Percentiles rank a stretch among this genome's conserved stretches.
These are phyloP conservation scores for Schizosaccharomyces cryophilus DNA, from an alignment of 805 yeast genomes.

Conservation along the genomic window DNA sequence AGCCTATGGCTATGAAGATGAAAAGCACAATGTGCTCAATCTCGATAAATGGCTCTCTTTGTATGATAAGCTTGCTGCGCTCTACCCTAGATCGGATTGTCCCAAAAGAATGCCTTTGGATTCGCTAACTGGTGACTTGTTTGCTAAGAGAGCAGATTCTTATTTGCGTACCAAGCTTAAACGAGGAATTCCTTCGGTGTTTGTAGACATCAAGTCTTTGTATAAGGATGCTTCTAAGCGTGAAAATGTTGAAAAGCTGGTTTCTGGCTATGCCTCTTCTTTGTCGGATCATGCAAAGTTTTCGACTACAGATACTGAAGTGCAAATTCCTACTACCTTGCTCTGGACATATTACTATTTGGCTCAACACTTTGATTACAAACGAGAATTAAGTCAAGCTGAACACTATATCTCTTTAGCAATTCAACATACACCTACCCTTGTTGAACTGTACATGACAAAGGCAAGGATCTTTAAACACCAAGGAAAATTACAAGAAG, in stretches of 20 bases:
- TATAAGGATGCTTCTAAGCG: constrained; percentile 25
- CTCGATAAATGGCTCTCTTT: constrained; percentile 12
- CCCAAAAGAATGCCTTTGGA: constrained; percentile 9
- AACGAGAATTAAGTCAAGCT: constrained; percentile 31
- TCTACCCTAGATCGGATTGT: not conserved
- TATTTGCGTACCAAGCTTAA: constrained; percentile 40
- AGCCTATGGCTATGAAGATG: constrained; percentile 30
- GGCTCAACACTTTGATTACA: constrained; percentile 47
- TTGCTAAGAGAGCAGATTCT: constrained; percentile 21
- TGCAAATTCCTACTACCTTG: constrained; percentile 8
- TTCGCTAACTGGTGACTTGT: constrained; percentile 20
- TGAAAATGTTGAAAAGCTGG: constrained; percentile 27
- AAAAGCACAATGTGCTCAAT: constrained; percentile 8
- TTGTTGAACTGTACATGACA: constrained; percentile 56
- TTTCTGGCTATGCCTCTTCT: constrained; percentile 17
- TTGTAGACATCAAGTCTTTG: constrained; percentile 61
- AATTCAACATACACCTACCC: constrained; percentile 50
- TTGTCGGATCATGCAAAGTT: not conserved
- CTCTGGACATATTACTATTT: constrained; percentile 58
- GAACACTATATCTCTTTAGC: constrained; percentile 34
- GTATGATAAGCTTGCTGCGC: constrained; percentile 40
- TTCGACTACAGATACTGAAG: constrained; percentile 6
- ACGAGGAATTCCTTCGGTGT: constrained; percentile 76
- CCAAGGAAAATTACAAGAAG: constrained; percentile 32
- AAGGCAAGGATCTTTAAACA: constrained; percentile 66